Evolutionary conservation across 352 stramenopile species (phyloP).

Genomic region (Phytophthora sansomeana): DNA sequence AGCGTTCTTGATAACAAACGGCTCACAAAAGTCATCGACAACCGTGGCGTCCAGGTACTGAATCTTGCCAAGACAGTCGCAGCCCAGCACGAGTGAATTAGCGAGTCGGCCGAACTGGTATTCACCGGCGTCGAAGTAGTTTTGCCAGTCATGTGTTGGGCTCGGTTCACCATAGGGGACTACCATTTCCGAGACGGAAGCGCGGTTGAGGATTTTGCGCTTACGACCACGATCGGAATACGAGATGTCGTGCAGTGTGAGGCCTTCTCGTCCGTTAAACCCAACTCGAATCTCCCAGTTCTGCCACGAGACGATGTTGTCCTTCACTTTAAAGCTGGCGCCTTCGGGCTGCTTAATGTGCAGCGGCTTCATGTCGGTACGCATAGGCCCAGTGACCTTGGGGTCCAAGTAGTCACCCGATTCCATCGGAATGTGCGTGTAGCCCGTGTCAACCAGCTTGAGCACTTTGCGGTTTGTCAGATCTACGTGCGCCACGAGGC

Average conservation of each 20-base stretch:
- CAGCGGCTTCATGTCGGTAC: constrained; percentile 64
- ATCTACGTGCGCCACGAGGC: constrained; percentile 55
- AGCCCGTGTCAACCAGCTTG: constrained; percentile 53
- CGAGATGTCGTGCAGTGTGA: constrained; percentile 61
- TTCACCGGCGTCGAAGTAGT: constrained; percentile 89
- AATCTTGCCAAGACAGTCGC: constrained; percentile 58
- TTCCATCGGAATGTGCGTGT: constrained; percentile 53
- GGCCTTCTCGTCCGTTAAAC: constrained; percentile 84
- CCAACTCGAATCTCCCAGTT: constrained; percentile 84
- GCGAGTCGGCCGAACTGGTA: constrained; percentile 81
- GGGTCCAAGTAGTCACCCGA: constrained; percentile 57
- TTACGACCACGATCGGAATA: constrained; percentile 53
- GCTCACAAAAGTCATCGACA: constrained; percentile 38
- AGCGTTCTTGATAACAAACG: constrained; percentile 43
- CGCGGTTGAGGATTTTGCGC: constrained; percentile 72
- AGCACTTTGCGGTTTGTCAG: constrained; percentile 50
- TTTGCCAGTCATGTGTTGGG: constrained; percentile 79
- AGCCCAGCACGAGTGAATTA: constrained; percentile 83
- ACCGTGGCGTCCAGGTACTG: constrained; percentile 41
- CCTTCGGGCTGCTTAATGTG: constrained; percentile 80
- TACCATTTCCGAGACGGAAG: constrained; percentile 86
- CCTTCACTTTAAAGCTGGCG: constrained; percentile 72
- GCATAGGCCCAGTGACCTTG: constrained; percentile 47
- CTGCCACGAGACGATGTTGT: constrained; percentile 80
- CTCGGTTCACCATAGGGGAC: constrained; percentile 84